Evolutionary conservation across 805 yeast genomes (phyloP), one percentile per base, ranked within the genome.

Genomic region (Candida berthetii): DNA sequence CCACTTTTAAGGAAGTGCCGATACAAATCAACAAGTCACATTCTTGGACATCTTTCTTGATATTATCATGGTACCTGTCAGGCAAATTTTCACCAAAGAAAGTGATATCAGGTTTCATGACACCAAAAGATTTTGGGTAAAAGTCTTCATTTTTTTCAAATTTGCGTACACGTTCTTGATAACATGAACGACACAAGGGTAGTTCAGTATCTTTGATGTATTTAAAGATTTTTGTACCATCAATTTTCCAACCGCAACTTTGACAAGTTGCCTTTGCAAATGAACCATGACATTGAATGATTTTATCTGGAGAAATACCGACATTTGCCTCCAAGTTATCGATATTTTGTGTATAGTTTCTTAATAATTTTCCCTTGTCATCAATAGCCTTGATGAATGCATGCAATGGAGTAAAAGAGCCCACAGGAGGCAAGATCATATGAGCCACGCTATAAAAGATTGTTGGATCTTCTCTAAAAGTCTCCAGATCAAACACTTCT

Each of bases 231-330:
- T 70, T 69, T 39, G 73, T 76, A 15, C 96, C 96, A 2, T 76
- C 74, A 7, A 80, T 76, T 54, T 72, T 66, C 57, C 74, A 74
- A 38, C 76, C 72, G 58, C 97, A 89, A 3, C 90, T 80, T 29
- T 80, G 70, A 57, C 97, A 89, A 3, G 89, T 78, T 8, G 96
- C 96, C 0, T 77, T 74, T 0, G 95, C 96, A 62, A 89, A 89
- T 2, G 95, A 85, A 1, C 96, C 96, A 62, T 89, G 96, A 57
- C 96, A 89, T 61, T 88, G 96, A 19, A 89, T 84, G 47, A 85
- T 59, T 50, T 78, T 80, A 7, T 81, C 86, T 2, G 71, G 61
- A 7, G 66, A 58, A 7, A 89, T 71, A 4, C 96, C 96, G 0
- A 85, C 95, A 48, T 78, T 75, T n/a, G 76, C 74, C 63, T 88